Percentiles rank a stretch among this genome's conserved stretches.
phyloP scores from a whole-genome alignment of 345 rosid genomes.

The Eucalyptus sideroxylon region DNA sequence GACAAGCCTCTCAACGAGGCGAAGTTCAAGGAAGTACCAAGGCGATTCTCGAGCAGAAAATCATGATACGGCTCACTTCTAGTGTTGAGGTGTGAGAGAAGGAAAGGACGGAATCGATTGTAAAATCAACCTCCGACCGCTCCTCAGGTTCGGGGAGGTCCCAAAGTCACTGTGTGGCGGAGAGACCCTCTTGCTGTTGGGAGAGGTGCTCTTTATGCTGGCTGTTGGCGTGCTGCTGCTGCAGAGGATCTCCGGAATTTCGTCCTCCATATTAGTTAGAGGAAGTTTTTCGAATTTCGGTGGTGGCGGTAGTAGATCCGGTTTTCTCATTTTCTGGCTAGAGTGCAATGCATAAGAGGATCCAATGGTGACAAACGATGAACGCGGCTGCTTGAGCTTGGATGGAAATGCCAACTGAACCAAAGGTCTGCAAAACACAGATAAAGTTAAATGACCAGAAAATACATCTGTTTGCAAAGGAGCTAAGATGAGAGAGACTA shows the following conservation, averaged over 20 bases:
- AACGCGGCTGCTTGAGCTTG: constrained; percentile 53
- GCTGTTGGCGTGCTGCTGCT: constrained; percentile 28
- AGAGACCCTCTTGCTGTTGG: constrained; percentile 95
- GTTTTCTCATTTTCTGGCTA: constrained; percentile 25
- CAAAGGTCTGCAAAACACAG: constrained; percentile 33
- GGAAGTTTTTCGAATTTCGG: constrained; percentile 37
- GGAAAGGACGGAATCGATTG: constrained; percentile 95
- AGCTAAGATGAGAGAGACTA: neutral
- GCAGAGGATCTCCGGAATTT: constrained; percentile 57
- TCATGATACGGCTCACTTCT: constrained; percentile 3
- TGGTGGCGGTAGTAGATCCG: constrained; percentile 22
- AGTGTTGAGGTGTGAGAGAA: constrained; percentile 79
- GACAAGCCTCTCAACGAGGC: neutral
- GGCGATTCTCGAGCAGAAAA: neutral
- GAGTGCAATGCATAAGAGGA: constrained; percentile 21
- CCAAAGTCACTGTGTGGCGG: constrained; percentile 58
- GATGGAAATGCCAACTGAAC: constrained; percentile 64
- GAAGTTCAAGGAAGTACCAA: neutral
- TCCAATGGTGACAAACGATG: constrained; percentile 25
- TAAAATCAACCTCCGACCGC: constrained; percentile 83
- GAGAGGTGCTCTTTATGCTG: constrained; percentile 54
- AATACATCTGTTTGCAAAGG: neutral
- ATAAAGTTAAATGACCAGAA: neutral
- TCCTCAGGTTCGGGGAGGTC: constrained; percentile 45
- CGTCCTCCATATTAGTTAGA: constrained; percentile 17